Conservation (phyloP, 345 rosid genomes). For the Corchorus capsularis region DNA sequence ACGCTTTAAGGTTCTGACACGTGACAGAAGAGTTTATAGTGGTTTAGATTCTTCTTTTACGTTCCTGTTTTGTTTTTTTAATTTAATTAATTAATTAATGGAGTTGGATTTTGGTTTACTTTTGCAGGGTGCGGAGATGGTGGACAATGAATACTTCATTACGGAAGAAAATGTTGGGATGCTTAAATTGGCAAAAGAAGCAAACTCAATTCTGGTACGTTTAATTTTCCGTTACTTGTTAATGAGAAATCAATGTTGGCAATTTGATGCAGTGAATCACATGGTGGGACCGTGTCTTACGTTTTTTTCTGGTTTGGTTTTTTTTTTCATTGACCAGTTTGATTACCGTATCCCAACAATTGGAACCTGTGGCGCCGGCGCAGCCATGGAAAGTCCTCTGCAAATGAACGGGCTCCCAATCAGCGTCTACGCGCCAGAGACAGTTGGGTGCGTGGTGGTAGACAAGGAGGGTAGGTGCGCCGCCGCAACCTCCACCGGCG, state of each 20-base stretch:
- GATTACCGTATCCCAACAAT: slow-evolving; percentile 74
- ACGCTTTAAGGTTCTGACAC: slow-evolving; percentile 2
- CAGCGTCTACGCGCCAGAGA: slow-evolving; percentile 86
- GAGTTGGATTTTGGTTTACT: background rate
- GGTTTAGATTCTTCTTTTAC: background rate
- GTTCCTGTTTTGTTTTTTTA: background rate
- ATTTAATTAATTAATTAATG: background rate
- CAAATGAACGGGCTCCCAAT: slow-evolving; percentile 93
- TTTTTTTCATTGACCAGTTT: slow-evolving; percentile 44
- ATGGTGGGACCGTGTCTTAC: background rate
- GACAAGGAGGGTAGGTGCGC: slow-evolving; percentile 85
- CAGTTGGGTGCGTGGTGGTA: slow-evolving; percentile 93
- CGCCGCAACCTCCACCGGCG: slow-evolving; percentile 94
- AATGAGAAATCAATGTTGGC: background rate
- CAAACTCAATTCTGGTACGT: slow-evolving; percentile 86
- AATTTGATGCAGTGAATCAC: background rate
- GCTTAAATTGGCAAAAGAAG: slow-evolving; percentile 86
- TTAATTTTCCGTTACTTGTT: background rate
- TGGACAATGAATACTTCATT: slow-evolving; percentile 77
- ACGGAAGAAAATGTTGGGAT: slow-evolving; percentile 88
- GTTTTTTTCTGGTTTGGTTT: background rate
- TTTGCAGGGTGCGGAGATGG: slow-evolving; percentile 75
- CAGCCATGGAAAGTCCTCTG: slow-evolving; percentile 55
- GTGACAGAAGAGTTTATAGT: background rate
- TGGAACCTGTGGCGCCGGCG: slow-evolving; percentile 56